phyloP scores from a whole-genome alignment of 495 filamentous ascomycete genomes.

The Aspergillus ostianus region DNA sequence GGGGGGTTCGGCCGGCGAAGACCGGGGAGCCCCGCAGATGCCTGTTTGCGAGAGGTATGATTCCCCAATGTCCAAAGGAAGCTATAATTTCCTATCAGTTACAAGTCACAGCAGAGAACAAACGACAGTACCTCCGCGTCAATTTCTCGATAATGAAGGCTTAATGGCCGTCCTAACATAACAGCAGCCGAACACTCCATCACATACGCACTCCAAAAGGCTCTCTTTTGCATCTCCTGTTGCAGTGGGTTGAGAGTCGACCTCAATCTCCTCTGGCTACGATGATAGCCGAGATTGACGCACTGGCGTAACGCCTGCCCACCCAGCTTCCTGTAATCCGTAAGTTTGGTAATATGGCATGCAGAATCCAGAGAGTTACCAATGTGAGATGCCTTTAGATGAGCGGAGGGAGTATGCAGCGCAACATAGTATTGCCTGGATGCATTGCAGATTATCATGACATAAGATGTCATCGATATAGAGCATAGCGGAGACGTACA shows the following conservation, averaged over 20 bases:
- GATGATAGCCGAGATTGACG: slow-evolving; percentile 21
- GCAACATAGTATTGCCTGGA: slow-evolving; percentile 22
- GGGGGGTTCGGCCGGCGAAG: slow-evolving; percentile 6
- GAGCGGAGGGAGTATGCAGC: slow-evolving; percentile 19
- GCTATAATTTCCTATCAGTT: too few species aligned
- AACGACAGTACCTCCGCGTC: slow-evolving; percentile 17
- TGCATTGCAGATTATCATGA: slow-evolving; percentile 15
- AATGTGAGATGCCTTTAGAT: slow-evolving; percentile 9
- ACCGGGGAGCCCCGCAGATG: background rate
- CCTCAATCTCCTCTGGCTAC: slow-evolving; percentile 6
- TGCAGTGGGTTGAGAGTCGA: slow-evolving; percentile 1
- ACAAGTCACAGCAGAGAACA: background rate
- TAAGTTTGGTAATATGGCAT: too few species aligned
- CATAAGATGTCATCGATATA: slow-evolving; percentile 13
- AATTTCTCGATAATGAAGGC: slow-evolving; percentile 12
- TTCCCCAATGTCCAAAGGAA: too few species aligned
- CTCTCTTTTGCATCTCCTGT: slow-evolving; percentile 12
- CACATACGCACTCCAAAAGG: slow-evolving; percentile 19
- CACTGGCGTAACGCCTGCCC: slow-evolving; percentile 20
- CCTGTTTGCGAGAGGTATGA: too few species aligned
- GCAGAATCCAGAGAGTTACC: slow-evolving; percentile 11
- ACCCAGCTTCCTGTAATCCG: slow-evolving; percentile 14
- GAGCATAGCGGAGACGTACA: slow-evolving; percentile 5
- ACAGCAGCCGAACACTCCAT: slow-evolving; percentile 14
- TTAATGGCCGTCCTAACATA: slow-evolving; percentile 15